Evolutionary conservation across 495 filamentous ascomycete species (phyloP).

Genomic region (Durotheca rogersii): DNA sequence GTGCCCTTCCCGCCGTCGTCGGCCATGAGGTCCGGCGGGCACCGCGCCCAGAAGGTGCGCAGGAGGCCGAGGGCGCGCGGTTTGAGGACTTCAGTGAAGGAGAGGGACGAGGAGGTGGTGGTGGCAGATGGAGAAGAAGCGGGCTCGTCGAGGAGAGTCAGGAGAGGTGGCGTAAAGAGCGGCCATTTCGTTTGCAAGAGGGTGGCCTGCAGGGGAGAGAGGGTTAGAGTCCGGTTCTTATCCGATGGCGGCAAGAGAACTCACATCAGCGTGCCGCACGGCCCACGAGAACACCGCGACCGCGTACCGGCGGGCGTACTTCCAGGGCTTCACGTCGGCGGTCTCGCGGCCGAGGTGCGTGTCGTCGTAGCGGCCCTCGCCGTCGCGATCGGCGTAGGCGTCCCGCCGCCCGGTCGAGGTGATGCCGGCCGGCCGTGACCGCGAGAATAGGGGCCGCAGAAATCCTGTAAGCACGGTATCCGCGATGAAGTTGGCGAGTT

Average conservation of each 20-base stretch:
- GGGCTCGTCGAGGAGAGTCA: conserved; percentile 78
- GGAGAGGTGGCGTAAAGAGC: conserved; percentile 78
- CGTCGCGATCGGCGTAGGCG: conserved; percentile 42
- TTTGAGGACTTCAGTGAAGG: no score
- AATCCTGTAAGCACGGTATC: conserved; percentile 53
- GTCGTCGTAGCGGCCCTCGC: conserved; percentile 31
- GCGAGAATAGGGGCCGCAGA: conserved; percentile 71
- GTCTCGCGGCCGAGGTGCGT: conserved; percentile 47
- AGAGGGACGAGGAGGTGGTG: no score
- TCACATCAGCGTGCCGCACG: conserved; percentile 51
- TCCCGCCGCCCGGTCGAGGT: conserved; percentile 53
- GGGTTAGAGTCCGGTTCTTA: background rate
- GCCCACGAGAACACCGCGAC: conserved; percentile 68
- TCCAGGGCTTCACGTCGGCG: conserved; percentile 72
- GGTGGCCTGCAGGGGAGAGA: conserved; percentile 5
- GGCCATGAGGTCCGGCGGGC: conserved; percentile 59
- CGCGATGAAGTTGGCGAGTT: conserved; percentile 41
- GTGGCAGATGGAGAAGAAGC: no score
- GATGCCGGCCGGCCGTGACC: conserved; percentile 58
- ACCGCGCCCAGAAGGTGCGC: conserved; percentile 58
- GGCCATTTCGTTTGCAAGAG: conserved; percentile 59
- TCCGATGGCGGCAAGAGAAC: conserved; percentile 13
- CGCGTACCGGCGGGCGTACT: conserved; percentile 59
- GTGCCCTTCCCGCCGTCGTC: no score
- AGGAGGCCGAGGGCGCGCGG: conserved; percentile 63